phyloP scores from a whole-genome alignment of 805 yeast genomes.

The Jamesozyma gamospora region DNA sequence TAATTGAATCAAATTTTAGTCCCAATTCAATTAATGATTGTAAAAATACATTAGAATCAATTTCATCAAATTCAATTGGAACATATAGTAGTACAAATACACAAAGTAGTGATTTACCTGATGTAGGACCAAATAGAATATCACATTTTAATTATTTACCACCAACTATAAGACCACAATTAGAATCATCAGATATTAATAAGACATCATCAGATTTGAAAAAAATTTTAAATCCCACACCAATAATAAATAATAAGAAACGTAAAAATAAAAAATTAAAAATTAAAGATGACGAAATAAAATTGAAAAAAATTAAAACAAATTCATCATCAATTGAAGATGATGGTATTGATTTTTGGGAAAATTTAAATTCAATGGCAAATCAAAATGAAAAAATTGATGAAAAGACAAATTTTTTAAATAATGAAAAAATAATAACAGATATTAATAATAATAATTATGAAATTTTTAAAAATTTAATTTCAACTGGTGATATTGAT shows the following conservation, averaged over 20 bases:
- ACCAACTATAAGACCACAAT: conserved; percentile 62
- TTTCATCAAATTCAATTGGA: no score
- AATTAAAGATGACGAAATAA: neutral
- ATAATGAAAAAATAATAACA: neutral
- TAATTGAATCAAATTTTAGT: no score
- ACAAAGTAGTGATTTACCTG: conserved; percentile 27
- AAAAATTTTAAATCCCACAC: conserved; percentile 34
- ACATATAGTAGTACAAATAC: conserved; percentile 8
- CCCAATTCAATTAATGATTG: no score
- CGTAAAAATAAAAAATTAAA: neutral
- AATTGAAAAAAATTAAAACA: neutral
- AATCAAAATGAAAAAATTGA: conserved; percentile 17
- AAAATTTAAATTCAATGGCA: conserved; percentile 50
- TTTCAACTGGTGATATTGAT: neutral
- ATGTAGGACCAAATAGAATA: conserved; percentile 44
- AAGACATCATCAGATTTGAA: conserved; percentile 37
- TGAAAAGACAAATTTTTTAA: neutral
- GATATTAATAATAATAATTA: neutral
- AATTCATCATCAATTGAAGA: conserved; percentile 32
- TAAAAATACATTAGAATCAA: no score
- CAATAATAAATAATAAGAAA: neutral
- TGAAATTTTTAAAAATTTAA: neutral
- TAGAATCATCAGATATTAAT: conserved; percentile 50
- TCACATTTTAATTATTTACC: conserved; percentile 71
- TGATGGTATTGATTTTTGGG: conserved; percentile 65